phyloP scores from a whole-genome alignment of 2,329 filamentous ascomycete species.

The Colletotrichum sublineola region DNA sequence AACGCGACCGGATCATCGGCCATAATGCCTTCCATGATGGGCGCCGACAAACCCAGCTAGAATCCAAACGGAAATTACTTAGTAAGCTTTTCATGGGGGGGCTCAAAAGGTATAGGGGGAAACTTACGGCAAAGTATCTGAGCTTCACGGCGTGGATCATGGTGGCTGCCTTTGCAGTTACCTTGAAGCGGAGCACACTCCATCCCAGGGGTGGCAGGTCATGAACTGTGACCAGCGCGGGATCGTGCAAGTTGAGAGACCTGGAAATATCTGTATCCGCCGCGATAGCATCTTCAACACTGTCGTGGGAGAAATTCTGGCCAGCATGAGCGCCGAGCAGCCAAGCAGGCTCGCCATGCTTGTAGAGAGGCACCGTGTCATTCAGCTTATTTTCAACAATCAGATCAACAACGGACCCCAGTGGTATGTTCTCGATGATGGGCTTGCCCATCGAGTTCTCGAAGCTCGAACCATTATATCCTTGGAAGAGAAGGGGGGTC shows the following conservation, averaged over 20 bases:
- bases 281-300: slow-evolving; percentile 21
- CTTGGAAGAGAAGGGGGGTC: slow-evolving; percentile 42
- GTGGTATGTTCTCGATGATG: slow-evolving; percentile 14
- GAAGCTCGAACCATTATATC: background rate
- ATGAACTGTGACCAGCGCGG: slow-evolving; percentile 22
- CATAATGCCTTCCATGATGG: slow-evolving; percentile 35
- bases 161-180: slow-evolving; percentile 23
- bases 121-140: slow-evolving; percentile 38
- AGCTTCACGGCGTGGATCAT: slow-evolving; percentile 41
- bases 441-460: slow-evolving; percentile 19
- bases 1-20: slow-evolving; percentile 7
- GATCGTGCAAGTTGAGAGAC: slow-evolving; percentile 9
- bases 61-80: background rate
- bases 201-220: slow-evolving; percentile 34
- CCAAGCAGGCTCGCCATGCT: slow-evolving; percentile 44
- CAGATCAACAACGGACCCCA: slow-evolving; percentile 42
- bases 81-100: no score
- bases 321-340: slow-evolving; percentile 38
- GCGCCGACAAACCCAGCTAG: slow-evolving; percentile 37
- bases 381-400: slow-evolving; percentile 35
- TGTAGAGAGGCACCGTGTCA: slow-evolving; percentile 43
- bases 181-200: slow-evolving; percentile 36
- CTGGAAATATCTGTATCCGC: background rate
- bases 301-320: slow-evolving; percentile 24
- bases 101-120: no score